Conservation (phyloP, 805 yeast genomes). For the Jamesozyma hellenica region DNA sequence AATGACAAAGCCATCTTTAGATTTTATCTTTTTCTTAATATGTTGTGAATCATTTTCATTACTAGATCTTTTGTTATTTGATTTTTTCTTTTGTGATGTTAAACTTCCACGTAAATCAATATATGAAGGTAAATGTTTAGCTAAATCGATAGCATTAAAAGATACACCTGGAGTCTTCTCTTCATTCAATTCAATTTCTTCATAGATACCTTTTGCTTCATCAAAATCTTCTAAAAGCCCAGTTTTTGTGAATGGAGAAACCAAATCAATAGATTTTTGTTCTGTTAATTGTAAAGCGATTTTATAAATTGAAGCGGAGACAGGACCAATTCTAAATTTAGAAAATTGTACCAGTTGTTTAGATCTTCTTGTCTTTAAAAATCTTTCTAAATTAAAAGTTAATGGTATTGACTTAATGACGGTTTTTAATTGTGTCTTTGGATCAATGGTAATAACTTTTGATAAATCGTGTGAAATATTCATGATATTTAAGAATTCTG, state of each 20-base stretch:
- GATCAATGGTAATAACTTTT: slow-evolving; percentile 24
- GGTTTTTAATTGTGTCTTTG: slow-evolving; percentile 30
- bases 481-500: slow-evolving; percentile 30
- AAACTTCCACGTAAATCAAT: slow-evolving; percentile 40
- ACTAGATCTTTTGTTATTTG: slow-evolving; percentile 26
- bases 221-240: slow-evolving; percentile 46
- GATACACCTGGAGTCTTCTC: slow-evolving; percentile 27
- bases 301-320: slow-evolving; percentile 56
- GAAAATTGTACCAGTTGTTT: slow-evolving; percentile 53
- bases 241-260: slow-evolving; percentile 35
- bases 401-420: slow-evolving; percentile 44
- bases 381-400: slow-evolving; percentile 55
- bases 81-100: slow-evolving; percentile 27
- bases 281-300: slow-evolving; percentile 51
- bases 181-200: slow-evolving; percentile 24
- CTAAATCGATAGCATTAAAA: slow-evolving; percentile 37
- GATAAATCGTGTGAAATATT: slow-evolving; percentile 24
- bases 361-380: slow-evolving; percentile 55
- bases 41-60: slow-evolving; percentile 9
- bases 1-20: slow-evolving; percentile 31
- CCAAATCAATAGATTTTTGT: slow-evolving; percentile 37
- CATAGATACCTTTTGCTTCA: slow-evolving; percentile 21
- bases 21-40: slow-evolving; percentile 32
- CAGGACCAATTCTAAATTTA: slow-evolving; percentile 56
- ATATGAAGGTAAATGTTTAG: slow-evolving; percentile 32